These are phyloP conservation scores for Juglanconis oblonga DNA, from an alignment of 2,329 filamentous ascomycete species.

Conservation along the genomic window DNA sequence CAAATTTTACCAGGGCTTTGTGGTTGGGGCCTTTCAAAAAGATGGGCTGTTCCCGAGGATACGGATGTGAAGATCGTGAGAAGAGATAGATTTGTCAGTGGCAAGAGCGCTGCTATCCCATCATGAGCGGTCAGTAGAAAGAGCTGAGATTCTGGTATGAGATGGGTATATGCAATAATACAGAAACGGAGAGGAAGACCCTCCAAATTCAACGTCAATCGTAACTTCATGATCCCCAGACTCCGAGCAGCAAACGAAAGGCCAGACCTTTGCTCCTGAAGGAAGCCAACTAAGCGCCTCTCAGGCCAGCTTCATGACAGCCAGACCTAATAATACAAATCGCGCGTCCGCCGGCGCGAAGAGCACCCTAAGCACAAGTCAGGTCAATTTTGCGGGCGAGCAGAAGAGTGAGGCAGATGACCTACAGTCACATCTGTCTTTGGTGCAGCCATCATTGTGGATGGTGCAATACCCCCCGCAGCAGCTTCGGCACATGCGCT, in stretches of 20 bases:
- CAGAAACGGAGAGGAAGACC: background rate
- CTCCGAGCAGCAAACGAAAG: background rate
- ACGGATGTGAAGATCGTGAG: too few relatives aligned
- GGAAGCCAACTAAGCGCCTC: too few relatives aligned
- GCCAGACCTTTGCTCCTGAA: background rate
- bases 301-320: background rate
- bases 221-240: background rate
- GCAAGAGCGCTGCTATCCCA: too few relatives aligned
- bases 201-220: background rate
- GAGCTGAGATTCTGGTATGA: background rate
- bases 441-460: slow-evolving; percentile 77
- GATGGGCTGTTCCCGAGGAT: too few relatives aligned
- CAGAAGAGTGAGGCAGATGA: slow-evolving; percentile 13
- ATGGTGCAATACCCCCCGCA: slow-evolving; percentile 77
- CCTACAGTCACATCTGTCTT: slow-evolving; percentile 47
- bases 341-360: background rate
- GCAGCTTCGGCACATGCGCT: slow-evolving; percentile 70
- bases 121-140: background rate
- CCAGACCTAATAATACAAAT: background rate
- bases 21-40: too few relatives aligned
- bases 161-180: slow-evolving; percentile 1
- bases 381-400: background rate
- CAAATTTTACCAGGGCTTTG: too few relatives aligned
- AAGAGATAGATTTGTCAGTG: too few relatives aligned
- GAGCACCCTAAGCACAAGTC: slow-evolving; percentile 14